Evolutionary conservation across 2,329 filamentous ascomycete species (phyloP), one percentile per base, ranked within the genome.

Genomic region (Apiospora arundinis): DNA sequence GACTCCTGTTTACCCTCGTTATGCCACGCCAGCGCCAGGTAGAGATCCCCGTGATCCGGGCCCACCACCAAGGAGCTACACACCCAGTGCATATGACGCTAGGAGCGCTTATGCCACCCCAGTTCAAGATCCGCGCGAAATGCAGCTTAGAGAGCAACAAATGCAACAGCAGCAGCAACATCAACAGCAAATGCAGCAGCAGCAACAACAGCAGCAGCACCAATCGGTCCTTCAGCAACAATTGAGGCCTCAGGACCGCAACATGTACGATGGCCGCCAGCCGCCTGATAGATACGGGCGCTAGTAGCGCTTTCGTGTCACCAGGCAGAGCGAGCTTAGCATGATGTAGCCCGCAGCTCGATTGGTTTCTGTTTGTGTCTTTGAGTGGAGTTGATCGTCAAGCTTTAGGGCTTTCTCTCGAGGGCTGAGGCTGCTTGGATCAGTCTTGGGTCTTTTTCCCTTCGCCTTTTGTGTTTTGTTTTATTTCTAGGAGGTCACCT

Each of bases 201-300:
- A 84, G 71, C 81, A 81, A 42, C 80, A 83, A 32, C 75, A 76
- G n/a, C 72, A 73, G 56, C 65, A 69, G 14, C 68, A 70, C 23
- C 72, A 73, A 48, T 74, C 76, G 9, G 79, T 85, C 70, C 80
- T 85, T 74, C 78, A 79, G 21, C 81, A 84, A 45, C 83, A 84
- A 37, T 74, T 86, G 44, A 79, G 84, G 68, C 84, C 84, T 18
- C 84, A 84, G 44, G 84, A 86, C 45, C 77, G 76, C 67, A 77
- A 75, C n/a, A 63, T 76, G 16, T 86, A 85, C 68, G 84, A 86
- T 46, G 28, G 44, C 32, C 49, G 68, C 11, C 81, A 81, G 32
- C 83, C 82, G 49, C 80, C 80, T 3, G 85, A 87, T 72, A 80
- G 81, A 63, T 87, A 86, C 73, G 82, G 84, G 73, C 80, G 85